phyloP scores from a whole-genome alignment of 352 stramenopile species.

The Phytophthora sojae region DNA sequence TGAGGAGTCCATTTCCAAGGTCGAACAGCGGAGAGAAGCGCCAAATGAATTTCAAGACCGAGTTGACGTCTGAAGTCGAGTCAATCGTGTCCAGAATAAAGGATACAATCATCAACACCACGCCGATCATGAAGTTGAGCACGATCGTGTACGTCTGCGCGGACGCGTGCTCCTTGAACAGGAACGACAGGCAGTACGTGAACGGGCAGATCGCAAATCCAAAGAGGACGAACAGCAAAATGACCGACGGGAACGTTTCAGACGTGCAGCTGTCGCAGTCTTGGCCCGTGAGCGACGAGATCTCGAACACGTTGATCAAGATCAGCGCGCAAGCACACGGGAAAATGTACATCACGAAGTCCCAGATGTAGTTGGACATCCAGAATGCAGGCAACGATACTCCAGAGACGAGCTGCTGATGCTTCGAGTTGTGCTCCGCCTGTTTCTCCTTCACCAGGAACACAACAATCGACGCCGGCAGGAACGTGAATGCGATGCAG shows the following conservation, averaged over 20 bases:
- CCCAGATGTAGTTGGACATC: slow-evolving; percentile 94
- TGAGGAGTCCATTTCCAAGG: slow-evolving; percentile 44
- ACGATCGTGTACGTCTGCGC: slow-evolving; percentile 71
- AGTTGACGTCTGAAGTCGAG: slow-evolving; percentile 45
- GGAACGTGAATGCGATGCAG: slow-evolving; percentile 91
- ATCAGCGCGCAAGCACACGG: slow-evolving; percentile 42
- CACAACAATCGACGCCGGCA: slow-evolving; percentile 90
- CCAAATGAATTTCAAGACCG: slow-evolving; percentile 66
- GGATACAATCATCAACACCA: slow-evolving; percentile 61
- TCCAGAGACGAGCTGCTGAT: slow-evolving; percentile 95
- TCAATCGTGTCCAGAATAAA: slow-evolving; percentile 52
- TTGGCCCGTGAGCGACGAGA: slow-evolving; percentile 45
- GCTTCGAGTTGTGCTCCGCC: slow-evolving; percentile 92
- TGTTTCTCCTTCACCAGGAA: slow-evolving; percentile 96
- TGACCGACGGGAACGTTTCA: slow-evolving; percentile 46
- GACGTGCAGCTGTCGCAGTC: slow-evolving; percentile 57
- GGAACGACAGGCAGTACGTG: slow-evolving; percentile 64
- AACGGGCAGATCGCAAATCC: slow-evolving; percentile 58
- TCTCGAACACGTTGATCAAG: slow-evolving; percentile 51
- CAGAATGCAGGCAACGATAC: slow-evolving; percentile 94
- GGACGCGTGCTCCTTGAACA: slow-evolving; percentile 61
- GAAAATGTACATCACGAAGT: slow-evolving; percentile 92
- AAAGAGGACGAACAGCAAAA: slow-evolving; percentile 61
- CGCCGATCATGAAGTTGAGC: slow-evolving; percentile 64
- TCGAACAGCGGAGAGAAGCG: slow-evolving; percentile 62